Conservation (phyloP, 805 yeast species). For the Candida incommunis region DNA sequence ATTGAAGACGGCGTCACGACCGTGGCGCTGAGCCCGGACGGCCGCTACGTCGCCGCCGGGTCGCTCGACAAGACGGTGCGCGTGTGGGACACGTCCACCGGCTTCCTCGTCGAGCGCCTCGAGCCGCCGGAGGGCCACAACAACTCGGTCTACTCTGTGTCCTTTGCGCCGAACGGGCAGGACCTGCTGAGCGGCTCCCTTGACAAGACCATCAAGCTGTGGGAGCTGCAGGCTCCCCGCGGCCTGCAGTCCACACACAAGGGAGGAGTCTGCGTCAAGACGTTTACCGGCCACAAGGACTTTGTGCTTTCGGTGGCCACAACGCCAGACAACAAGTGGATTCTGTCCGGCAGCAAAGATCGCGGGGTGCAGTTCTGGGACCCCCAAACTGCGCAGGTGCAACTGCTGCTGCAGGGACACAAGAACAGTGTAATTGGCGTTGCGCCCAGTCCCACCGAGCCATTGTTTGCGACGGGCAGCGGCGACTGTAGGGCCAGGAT, state of each 20-base stretch:
- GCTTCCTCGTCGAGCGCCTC: conserved; percentile 79
- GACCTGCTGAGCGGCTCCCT: conserved; percentile 91
- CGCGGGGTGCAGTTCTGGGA: conserved; percentile 98
- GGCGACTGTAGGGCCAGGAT: conserved; percentile 97
- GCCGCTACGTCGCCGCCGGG: conserved; percentile 89
- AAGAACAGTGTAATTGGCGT: conserved; percentile 91
- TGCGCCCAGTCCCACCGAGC: conserved; percentile 76
- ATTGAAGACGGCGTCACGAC: conserved; percentile 98
- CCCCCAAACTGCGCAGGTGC: conserved; percentile 77
- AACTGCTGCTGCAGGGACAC: conserved; percentile 93
- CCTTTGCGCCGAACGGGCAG: conserved; percentile 80
- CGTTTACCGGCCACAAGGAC: conserved; percentile 92
- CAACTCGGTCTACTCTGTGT: conserved; percentile 91
- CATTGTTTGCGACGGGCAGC: conserved; percentile 91
- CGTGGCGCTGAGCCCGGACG: conserved; percentile 93
- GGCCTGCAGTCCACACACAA: conserved; percentile 24
- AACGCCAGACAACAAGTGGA: conserved; percentile 84
- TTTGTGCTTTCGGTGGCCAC: conserved; percentile 89
- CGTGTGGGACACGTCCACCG: conserved; percentile 92
- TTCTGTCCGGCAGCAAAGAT: conserved; percentile 89
- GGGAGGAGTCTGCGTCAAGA: conserved; percentile 58
- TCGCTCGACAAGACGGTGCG: conserved; percentile 89
- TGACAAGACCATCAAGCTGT: conserved; percentile 88
- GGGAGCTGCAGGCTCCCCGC: conserved; percentile 60
- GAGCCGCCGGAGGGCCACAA: conserved; percentile 93